These are phyloP conservation scores for Coffea humblotiana DNA, from an alignment of 305 asterid species.

Conservation along the genomic window DNA sequence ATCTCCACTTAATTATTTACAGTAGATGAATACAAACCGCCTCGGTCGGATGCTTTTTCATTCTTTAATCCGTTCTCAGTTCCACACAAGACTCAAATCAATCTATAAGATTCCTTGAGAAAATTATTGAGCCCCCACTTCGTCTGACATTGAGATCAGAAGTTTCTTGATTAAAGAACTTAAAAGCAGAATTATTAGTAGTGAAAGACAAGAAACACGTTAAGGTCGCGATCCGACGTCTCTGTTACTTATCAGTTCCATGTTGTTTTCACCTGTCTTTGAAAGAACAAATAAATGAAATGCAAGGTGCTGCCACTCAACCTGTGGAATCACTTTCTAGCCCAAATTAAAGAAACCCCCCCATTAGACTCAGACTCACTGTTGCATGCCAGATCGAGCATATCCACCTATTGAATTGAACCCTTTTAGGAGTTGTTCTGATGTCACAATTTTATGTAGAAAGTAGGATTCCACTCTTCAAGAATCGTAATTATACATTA, in stretches of 20 bases:
- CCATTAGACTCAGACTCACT: neutral
- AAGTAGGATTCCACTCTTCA: neutral
- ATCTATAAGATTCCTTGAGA: conserved; percentile 13
- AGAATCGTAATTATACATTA: too few species aligned
- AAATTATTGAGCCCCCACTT: neutral
- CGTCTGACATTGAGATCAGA: conserved; percentile 5
- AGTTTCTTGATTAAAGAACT: conserved; percentile 1
- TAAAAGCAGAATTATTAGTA: neutral
- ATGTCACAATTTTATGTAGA: neutral
- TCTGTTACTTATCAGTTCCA: neutral
- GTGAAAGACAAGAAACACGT: neutral
- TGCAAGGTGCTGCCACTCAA: neutral
- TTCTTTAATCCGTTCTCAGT: neutral
- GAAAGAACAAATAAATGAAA: neutral
- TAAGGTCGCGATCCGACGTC: neutral
- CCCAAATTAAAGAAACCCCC: neutral
- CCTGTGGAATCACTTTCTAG: neutral
- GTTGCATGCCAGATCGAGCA: neutral
- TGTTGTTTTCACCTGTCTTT: neutral
- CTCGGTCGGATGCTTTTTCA: neutral
- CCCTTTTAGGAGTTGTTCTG: neutral
- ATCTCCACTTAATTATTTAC: neutral
- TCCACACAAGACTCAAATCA: conserved; percentile 1
- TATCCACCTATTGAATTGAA: neutral
- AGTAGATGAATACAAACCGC: neutral